Conservation (phyloP, 2,329 filamentous ascomycete genomes). For the Cladosporium austrohemisphaericum region DNA sequence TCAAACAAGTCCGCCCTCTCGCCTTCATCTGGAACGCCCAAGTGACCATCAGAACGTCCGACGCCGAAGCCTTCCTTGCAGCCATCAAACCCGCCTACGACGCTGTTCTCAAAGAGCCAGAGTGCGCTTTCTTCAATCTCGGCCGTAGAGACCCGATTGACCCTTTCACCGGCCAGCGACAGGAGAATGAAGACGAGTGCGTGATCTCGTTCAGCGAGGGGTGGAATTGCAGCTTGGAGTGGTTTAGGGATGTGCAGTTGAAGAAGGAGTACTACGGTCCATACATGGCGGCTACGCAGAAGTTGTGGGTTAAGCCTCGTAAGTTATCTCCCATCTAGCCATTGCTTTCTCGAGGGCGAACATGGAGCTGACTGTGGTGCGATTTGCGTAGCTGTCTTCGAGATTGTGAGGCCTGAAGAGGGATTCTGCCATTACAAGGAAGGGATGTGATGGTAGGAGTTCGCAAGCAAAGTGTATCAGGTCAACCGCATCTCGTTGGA, state of each 20-base stretch:
- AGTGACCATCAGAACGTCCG: constrained; percentile 17
- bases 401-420: constrained; percentile 6
- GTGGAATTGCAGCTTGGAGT: constrained; percentile 19
- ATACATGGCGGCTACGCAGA: constrained; percentile 38
- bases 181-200: not conserved
- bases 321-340: no score
- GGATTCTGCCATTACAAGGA: constrained; percentile 9
- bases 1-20: not conserved
- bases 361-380: not conserved
- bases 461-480: no score
- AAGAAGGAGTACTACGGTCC: constrained; percentile 42
- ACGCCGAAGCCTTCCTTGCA: constrained; percentile 16
- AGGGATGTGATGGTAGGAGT: constrained; percentile 2
- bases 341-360: not conserved
- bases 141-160: constrained; percentile 16
- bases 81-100: constrained; percentile 22
- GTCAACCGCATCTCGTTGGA: no score
- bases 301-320: constrained; percentile 40
- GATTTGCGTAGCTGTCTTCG: not conserved
- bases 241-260: constrained; percentile 17
- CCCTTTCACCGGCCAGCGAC: constrained; percentile 2
- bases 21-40: constrained; percentile 20
- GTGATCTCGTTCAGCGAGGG: constrained; percentile 23
- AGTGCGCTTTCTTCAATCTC: constrained; percentile 19
- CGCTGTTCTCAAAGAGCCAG: constrained; percentile 12